Evolutionary conservation across 192 early-diverging fungal genomes (phyloP).

Genomic region (Podochytrium sp.): DNA sequence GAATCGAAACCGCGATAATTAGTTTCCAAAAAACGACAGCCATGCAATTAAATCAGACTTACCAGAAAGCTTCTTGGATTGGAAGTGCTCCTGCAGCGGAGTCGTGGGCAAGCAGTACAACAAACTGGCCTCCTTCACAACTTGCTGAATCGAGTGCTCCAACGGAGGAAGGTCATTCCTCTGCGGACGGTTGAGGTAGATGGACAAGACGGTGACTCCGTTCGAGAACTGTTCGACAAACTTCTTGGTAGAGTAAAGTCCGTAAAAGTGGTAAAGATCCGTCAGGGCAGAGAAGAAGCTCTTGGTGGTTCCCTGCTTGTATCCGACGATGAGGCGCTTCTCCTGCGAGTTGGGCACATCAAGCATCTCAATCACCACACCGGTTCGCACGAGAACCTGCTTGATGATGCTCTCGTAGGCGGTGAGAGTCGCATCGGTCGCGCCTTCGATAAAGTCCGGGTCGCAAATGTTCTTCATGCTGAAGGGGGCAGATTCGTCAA

Average conservation of each 20-base stretch:
- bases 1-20: no score
- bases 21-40: no score
- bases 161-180: constrained; percentile 78
- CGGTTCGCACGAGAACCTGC: constrained; percentile 80
- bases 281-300: constrained; percentile 92
- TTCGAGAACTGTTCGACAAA: constrained; percentile 99
- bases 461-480: constrained; percentile 89
- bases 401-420: constrained; percentile 86
- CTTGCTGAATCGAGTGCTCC: constrained; percentile 86
- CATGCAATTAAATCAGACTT: no score
- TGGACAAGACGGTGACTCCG: constrained; percentile 90
- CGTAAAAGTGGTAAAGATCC: constrained; percentile 98
- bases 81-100: constrained; percentile 91
- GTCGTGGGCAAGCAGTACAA: constrained; percentile 95
- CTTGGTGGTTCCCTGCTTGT: constrained; percentile 84
- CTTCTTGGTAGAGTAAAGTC: constrained; percentile 92
- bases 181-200: constrained; percentile 85
- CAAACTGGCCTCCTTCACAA: constrained; percentile 94
- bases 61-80: constrained; percentile 79
- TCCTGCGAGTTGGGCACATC: constrained; percentile 85
- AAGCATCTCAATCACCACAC: constrained; percentile 90
- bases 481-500: constrained; percentile 63
- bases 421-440: constrained; percentile 85
- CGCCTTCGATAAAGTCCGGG: constrained; percentile 89
- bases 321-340: constrained; percentile 89